A percentile compares a stretch with the other conserved stretches of the same genome.
phyloP scores from a whole-genome alignment of 176 grass and related monocot species.

The Puya raimondii region DNA sequence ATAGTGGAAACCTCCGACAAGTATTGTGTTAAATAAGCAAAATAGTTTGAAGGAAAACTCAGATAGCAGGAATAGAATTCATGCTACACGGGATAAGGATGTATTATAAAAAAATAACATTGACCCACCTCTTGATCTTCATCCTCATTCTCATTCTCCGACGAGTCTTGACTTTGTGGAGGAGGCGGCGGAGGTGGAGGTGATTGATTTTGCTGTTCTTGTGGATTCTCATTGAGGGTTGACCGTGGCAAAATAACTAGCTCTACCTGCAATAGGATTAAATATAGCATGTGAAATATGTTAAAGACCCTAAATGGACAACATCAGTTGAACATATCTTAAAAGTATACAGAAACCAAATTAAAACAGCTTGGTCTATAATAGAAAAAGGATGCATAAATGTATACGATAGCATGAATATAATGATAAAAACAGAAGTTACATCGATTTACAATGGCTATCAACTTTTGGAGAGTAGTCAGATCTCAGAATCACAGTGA shows the following conservation, averaged over 20 bases:
- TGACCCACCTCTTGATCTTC: constrained; percentile 78
- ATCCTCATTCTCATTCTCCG: constrained; percentile 85
- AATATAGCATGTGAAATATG: not conserved
- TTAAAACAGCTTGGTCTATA: no score
- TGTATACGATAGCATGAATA: not conserved
- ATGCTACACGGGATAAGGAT: not conserved
- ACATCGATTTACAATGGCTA: not conserved
- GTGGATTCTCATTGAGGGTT: constrained; percentile 77
- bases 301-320: not conserved
- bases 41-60: not conserved
- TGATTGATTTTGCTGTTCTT: constrained; percentile 80
- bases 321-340: no score
- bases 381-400: not conserved
- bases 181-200: constrained; percentile 79
- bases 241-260: constrained; percentile 94
- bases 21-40: not conserved
- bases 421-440: not conserved
- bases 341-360: no score
- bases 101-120: not conserved
- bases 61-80: not conserved
- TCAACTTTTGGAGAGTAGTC: not conserved
- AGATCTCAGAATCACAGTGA: not conserved
- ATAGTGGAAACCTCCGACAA: not conserved
- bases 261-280: constrained; percentile 63
- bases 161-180: constrained; percentile 83